Conservation (phyloP, 2,329 filamentous ascomycete genomes). For the Colletotrichum noveboracense region DNA sequence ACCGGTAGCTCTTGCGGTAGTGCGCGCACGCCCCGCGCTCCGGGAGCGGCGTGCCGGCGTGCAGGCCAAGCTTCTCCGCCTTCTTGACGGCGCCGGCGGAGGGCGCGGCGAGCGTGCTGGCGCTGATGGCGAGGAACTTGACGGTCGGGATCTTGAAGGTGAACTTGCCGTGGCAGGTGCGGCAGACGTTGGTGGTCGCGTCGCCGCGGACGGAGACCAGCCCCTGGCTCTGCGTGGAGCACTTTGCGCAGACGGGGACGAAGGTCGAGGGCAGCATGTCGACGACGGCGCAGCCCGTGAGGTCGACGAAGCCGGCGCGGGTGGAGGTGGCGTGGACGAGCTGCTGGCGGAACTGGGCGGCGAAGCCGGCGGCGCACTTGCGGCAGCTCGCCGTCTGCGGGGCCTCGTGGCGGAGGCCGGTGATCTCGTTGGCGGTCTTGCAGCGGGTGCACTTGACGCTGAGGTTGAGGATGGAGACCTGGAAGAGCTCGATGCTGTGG, state of each 20-base stretch:
- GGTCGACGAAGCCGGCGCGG: conserved; percentile 80
- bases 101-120: conserved; percentile 49
- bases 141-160: conserved; percentile 79
- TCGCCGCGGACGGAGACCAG: conserved; percentile 78
- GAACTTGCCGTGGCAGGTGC: conserved; percentile 81
- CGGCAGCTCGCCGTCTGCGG: conserved; percentile 60
- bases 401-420: conserved; percentile 63
- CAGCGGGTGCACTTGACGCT: conserved; percentile 81
- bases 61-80: conserved; percentile 60
- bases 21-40: conserved; percentile 59
- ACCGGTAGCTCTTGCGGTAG: conserved; percentile 64
- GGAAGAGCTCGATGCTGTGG: conserved; percentile 77
- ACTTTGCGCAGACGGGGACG: conserved; percentile 77
- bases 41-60: conserved; percentile 61
- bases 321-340: conserved; percentile 75
- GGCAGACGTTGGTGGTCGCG: conserved; percentile 74
- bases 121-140: conserved; percentile 76
- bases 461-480: conserved; percentile 70
- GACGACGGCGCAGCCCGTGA: conserved; percentile 74
- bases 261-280: conserved; percentile 84
- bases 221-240: conserved; percentile 73
- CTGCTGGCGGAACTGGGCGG: conserved; percentile 66
- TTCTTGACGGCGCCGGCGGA: conserved; percentile 45
- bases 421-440: conserved; percentile 74
- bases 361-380: conserved; percentile 61